Evolutionary conservation across 2,329 filamentous ascomycete genomes (phyloP), one percentile per base, ranked within the genome.

Genomic region (Sporothrix brasiliensis): DNA sequence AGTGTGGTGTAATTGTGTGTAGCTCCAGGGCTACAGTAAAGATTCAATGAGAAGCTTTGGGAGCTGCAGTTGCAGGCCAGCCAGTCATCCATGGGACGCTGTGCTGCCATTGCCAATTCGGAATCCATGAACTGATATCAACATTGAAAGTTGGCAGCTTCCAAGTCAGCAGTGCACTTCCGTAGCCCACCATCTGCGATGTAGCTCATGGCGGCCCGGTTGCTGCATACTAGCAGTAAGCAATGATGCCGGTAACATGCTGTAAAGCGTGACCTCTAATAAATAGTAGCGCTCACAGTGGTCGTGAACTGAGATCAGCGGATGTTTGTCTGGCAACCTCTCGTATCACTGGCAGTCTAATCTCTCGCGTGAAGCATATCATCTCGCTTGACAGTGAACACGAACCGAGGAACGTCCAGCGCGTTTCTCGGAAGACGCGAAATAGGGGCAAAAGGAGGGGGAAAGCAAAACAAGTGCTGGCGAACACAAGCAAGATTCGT

Each of bases 1-100:
- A 44, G 39, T 52, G 16, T 54, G 13, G 27, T 67, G 13, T 39
- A 2, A 30, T 65, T 13, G 34, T 34, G 21, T 19, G 14, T 34
- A n/a, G 21, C 56, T 21, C 7, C 54, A 39, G 13, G 9, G 27
- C 3, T 27, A 5, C 47, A 47, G 52, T 66, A 47, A 30, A 14
- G 63, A 47, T 66, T 66, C 61, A 21, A 52, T 10, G 24, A 41
- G 39, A 30, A 56, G 60, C 27, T 34, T n/a, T 24, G 30, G 30
- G 49, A 65, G 61, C 16, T 50, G 61, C 19, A 16, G 6, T 79
- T 63, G 39, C 19, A 6, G 39, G 58, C 14, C 56, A 13, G 10
- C 19, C 21, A 16, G 39, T 6, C n/a, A 63, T 44, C 21, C 39
- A 47, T 19, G 14, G 21, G 56, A 44, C 11, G 16, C 41, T 24